Percentiles rank a stretch among this genome's conserved stretches.
Conservation (phyloP, 2,329 filamentous ascomycete species). For the Phaeosphaeriaceae sp. region DNA sequence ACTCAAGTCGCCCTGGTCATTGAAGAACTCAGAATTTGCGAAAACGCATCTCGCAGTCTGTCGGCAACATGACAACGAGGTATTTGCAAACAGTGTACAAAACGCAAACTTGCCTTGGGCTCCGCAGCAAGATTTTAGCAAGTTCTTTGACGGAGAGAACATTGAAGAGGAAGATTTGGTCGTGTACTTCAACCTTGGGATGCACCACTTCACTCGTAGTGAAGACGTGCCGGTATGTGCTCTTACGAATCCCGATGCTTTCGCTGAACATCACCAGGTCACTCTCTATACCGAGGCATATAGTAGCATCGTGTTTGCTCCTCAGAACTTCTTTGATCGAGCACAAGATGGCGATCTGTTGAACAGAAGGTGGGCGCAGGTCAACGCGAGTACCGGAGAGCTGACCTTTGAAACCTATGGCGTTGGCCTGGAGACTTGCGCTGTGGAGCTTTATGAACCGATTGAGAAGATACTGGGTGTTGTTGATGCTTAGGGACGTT, state of each 20-base stretch:
- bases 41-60: constrained; percentile 52
- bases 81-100: constrained; percentile 43
- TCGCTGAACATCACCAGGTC: constrained; percentile 9
- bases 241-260: not conserved
- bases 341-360: constrained; percentile 27
- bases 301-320: constrained; percentile 25
- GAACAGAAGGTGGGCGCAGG: constrained; percentile 27
- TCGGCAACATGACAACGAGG: constrained; percentile 56
- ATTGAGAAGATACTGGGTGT: constrained; percentile 13
- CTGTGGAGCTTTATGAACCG: constrained; percentile 18
- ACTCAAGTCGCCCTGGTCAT: constrained; percentile 45
- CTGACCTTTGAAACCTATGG: constrained; percentile 25
- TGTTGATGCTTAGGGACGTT: not conserved
- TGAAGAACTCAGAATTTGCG: constrained; percentile 44
- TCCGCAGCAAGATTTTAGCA: constrained; percentile 57
- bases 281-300: constrained; percentile 30
- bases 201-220: constrained; percentile 46
- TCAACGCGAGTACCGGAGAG: constrained; percentile 15
- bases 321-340: constrained; percentile 31
- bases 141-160: constrained; percentile 58
- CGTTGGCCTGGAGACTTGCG: constrained; percentile 20
- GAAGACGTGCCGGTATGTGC: constrained; percentile 25
- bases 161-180: constrained; percentile 52
- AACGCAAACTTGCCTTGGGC: constrained; percentile 48
- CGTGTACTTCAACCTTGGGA: constrained; percentile 60